Base-by-base conservation (phyloP, 441 rosid genomes). In the Pelargonium cotyledonis region DNA sequence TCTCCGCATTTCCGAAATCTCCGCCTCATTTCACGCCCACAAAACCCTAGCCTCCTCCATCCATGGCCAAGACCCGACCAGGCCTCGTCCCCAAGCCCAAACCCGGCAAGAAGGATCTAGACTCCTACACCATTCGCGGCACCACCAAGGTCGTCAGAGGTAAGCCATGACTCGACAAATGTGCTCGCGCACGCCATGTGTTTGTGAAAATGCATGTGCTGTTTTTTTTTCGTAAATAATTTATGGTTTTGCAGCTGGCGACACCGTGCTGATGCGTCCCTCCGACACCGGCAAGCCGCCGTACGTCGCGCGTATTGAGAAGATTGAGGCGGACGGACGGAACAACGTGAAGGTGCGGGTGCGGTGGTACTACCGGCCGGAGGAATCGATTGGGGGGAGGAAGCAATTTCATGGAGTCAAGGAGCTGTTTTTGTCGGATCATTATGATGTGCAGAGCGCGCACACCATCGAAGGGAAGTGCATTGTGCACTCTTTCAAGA, bases 361-460 rank as follows among this genome's bases (percentile, higher is more conserved):
- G 61, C 81, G 99, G 71, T 95, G 99, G 99, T 95, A 91, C 41
- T 95, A 95, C 75, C 87, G 99, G 5, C 99, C 99, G 60, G 99
- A 94, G 86, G 99, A 94, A 67, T 88, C 99, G 53, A 88, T 89
- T 73, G 96, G 97, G 26, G 99, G 99, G 47, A 82, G 99, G 76
- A 79, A 97, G 57, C 95, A 85, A 71, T 95, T 95, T 69, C 99
- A 95, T 65, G 99, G 99, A 65, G 88, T 97, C 9, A 92, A 91
- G 74, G 99, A 95, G 80, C 86, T 95, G 2, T 95, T 91, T 58
- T 85, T 90, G 49, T 95, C 97, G 2, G 97, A 95, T 75, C 99
- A 95, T 73, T 85, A 73, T 35, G 99, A 91, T 62, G 75, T 84
- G 7, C 97, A 91, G 78, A 91, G 97, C 77, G 91, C 96, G 1